Conservation (phyloP, 2,329 filamentous ascomycete species). For the Penicillium glabrum region DNA sequence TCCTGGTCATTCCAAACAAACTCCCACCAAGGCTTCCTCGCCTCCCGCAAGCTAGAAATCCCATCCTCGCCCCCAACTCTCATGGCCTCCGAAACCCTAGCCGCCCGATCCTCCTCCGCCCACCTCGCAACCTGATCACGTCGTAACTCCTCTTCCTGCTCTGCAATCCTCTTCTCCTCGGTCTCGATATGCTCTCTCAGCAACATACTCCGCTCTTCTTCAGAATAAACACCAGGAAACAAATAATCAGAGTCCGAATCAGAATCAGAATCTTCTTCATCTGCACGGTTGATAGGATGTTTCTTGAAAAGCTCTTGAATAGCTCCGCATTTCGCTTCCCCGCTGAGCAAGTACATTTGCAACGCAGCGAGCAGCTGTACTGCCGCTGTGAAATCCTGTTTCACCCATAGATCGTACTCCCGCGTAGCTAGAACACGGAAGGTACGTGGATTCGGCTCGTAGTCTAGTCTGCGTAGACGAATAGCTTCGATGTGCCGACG, state of each 20-base stretch:
- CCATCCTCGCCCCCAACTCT: conserved; percentile 7
- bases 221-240: background rate
- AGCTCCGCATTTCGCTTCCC: conserved; percentile 22
- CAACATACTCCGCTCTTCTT: background rate
- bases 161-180: background rate
- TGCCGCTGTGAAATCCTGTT: conserved; percentile 20
- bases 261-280: background rate
- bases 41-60: conserved; percentile 12
- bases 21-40: conserved; percentile 22
- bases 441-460: conserved; percentile 14
- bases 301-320: conserved; percentile 16
- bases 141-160: background rate
- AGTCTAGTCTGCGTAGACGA: conserved; percentile 12
- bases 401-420: conserved; percentile 29
- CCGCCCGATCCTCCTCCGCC: background rate
- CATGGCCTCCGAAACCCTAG: conserved; percentile 14
- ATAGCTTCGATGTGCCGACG: conserved; percentile 17
- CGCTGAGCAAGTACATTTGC: conserved; percentile 29
- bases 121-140: background rate
- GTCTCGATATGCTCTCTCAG: background rate
- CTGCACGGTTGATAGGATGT: background rate
- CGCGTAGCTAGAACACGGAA: conserved; percentile 26
- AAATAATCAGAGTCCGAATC: background rate
- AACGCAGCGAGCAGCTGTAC: conserved; percentile 21
- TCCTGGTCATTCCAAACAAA: conserved; percentile 22